Conservation (phyloP, 495 filamentous ascomycete genomes). For the Penicillium bovifimosum region DNA sequence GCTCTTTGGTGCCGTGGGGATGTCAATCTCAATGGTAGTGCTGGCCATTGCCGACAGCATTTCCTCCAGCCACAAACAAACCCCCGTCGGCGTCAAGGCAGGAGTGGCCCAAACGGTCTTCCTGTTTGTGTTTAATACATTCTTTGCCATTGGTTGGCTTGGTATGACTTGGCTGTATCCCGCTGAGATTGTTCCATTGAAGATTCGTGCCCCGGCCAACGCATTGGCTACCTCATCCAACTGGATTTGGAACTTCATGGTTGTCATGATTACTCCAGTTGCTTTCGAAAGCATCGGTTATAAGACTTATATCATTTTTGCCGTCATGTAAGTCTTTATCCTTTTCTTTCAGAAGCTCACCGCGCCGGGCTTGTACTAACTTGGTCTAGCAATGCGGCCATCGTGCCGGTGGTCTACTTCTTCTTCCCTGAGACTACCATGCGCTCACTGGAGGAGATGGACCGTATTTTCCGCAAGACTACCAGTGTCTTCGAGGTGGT, state of each 20-base stretch:
- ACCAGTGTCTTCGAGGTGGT: conserved; percentile 54
- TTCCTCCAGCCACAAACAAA: conserved; percentile 18
- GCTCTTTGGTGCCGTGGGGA: conserved; percentile 65
- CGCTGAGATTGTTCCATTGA: conserved; percentile 60
- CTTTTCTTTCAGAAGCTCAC: no score
- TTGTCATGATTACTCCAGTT: conserved; percentile 61
- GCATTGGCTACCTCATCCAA: conserved; percentile 60
- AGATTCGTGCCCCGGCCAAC: conserved; percentile 62
- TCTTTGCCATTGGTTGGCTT: conserved; percentile 73
- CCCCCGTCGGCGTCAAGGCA: conserved; percentile 26
- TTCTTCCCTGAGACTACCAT: conserved; percentile 73
- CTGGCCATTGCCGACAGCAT: conserved; percentile 48
- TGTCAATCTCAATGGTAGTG: conserved; percentile 63
- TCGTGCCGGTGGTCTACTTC: conserved; percentile 65
- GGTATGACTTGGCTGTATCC: conserved; percentile 72
- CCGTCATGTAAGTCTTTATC: conserved; percentile 42
- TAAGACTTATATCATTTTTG: conserved; percentile 65
- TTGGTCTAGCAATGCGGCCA: conserved; percentile 53
- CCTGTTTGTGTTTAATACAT: conserved; percentile 70
- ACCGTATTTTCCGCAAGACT: conserved; percentile 66
- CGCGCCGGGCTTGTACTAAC: conserved; percentile 9
- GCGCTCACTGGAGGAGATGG: conserved; percentile 72
- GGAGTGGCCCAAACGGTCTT: conserved; percentile 53
- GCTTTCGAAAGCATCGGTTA: conserved; percentile 57
- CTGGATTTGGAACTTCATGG: conserved; percentile 57